Conservation (phyloP, 106 monocot species). For the Ottelia alismoides region DNA sequence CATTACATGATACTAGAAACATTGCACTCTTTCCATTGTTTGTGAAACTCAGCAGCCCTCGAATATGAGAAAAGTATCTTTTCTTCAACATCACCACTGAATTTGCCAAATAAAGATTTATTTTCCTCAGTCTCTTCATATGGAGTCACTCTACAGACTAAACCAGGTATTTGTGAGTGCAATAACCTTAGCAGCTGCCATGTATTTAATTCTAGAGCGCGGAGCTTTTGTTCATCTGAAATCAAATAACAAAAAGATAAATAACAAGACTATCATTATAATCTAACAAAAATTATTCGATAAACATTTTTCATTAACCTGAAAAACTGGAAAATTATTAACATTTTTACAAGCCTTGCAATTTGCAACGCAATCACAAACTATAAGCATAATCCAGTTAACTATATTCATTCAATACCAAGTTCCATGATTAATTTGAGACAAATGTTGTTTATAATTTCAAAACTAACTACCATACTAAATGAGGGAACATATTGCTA, state of each 20-base stretch:
- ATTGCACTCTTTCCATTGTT: constrained; percentile 23
- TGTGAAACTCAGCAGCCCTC: constrained; percentile 45
- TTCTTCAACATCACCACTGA: constrained; percentile 7
- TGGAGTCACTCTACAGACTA: constrained; percentile 27
- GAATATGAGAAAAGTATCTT: constrained; percentile 31
- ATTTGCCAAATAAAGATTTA: constrained; percentile 8
- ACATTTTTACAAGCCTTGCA: no score
- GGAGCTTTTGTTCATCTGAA: constrained; percentile 70
- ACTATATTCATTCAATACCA: no score
- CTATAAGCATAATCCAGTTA: no score
- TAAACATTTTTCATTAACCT: no score
- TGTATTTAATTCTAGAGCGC: constrained; percentile 75
- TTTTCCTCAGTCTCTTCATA: constrained; percentile 6
- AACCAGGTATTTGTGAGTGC: constrained; percentile 51
- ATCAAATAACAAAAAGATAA: constrained; percentile 2
- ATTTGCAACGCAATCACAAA: no score
- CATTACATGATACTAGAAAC: constrained; percentile 30
- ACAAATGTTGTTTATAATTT: no score
- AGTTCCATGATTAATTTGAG: no score
- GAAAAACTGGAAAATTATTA: no score
- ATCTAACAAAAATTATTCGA: no score
- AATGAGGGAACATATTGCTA: no score
- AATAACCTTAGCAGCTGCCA: constrained; percentile 84
- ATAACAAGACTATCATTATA: no score
- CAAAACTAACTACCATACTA: no score